Evolutionary conservation across 495 filamentous ascomycete genomes (phyloP).

Genomic region (Amniculicola lignicola): DNA sequence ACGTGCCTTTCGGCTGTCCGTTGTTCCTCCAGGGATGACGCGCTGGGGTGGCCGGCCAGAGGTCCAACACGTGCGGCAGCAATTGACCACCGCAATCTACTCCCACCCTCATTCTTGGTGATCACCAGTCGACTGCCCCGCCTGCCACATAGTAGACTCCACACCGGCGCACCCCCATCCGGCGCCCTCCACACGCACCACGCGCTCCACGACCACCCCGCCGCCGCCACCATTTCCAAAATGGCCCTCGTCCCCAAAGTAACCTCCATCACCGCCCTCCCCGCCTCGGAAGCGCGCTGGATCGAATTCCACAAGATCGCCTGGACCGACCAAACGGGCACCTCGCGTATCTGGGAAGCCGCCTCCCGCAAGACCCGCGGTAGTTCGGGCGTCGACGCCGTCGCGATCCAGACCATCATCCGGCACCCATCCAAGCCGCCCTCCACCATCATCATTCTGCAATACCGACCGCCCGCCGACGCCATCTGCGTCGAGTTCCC

Average conservation of each 20-base stretch:
- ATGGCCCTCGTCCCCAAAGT: constrained; percentile 43
- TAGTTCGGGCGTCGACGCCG: constrained; percentile 72
- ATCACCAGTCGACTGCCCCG: too few species aligned
- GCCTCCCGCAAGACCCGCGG: constrained; percentile 53
- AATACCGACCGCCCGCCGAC: constrained; percentile 80
- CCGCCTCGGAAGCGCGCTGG: constrained; percentile 50
- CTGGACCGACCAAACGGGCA: constrained; percentile 52
- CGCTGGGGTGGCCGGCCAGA: too few species aligned
- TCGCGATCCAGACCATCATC: constrained; percentile 78
- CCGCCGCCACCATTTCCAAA: not conserved
- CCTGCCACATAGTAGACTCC: too few species aligned
- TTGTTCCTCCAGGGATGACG: too few species aligned
- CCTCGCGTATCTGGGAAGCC: constrained; percentile 52
- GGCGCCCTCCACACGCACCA: too few species aligned
- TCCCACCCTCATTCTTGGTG: too few species aligned
- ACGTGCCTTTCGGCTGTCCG: too few species aligned
- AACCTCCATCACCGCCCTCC: constrained; percentile 45
- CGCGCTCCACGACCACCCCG: too few species aligned
- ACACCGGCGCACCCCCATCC: too few species aligned
- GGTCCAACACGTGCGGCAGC: too few species aligned
- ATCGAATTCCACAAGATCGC: constrained; percentile 50
- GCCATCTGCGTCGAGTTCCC: constrained; percentile 79
- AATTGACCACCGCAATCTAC: too few species aligned
- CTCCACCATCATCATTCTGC: constrained; percentile 68
- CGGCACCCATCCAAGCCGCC: constrained; percentile 64